phyloP scores from a whole-genome alignment of 257 asterid species.

The Rehmannia glutinosa region DNA sequence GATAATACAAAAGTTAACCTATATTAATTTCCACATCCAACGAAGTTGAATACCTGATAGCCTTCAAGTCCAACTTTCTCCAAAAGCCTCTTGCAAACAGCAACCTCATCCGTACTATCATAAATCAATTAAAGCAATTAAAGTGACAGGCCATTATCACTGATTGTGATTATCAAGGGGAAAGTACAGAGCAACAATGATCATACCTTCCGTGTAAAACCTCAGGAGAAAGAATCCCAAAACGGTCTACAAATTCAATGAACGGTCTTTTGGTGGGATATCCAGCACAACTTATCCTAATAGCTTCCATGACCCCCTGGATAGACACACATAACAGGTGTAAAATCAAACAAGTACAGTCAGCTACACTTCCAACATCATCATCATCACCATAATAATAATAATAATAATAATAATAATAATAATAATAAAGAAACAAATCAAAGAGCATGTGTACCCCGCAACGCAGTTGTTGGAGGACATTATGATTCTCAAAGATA shows the following conservation, averaged over 20 bases:
- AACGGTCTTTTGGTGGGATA: constrained; percentile 82
- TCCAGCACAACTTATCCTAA: constrained; percentile 89
- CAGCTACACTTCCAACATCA: constrained; percentile 6
- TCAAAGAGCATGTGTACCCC: constrained; percentile 42
- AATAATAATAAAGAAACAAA: neutral
- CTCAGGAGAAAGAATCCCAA: constrained; percentile 75
- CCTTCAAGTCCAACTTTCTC: constrained; percentile 81
- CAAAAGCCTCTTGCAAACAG: constrained; percentile 78
- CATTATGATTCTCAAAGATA: constrained; percentile 82
- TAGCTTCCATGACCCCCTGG: constrained; percentile 95
- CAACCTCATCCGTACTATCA: constrained; percentile 67
- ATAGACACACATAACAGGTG: neutral
- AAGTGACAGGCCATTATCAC: neutral
- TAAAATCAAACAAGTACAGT: neutral
- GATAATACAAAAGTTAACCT: too few relatives aligned
- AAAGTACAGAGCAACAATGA: constrained; percentile 1
- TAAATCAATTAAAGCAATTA: constrained; percentile 10
- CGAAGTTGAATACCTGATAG: constrained; percentile 83
- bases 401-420: too few relatives aligned
- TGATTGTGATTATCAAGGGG: neutral
- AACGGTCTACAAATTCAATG: constrained; percentile 70
- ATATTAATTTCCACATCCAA: too few relatives aligned
- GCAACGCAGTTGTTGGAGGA: constrained; percentile 84
- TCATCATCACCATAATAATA: too few relatives aligned
- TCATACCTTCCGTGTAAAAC: constrained; percentile 68